Conservation (phyloP, 176 grass and related monocot genomes). For the Oryza australiensis region DNA sequence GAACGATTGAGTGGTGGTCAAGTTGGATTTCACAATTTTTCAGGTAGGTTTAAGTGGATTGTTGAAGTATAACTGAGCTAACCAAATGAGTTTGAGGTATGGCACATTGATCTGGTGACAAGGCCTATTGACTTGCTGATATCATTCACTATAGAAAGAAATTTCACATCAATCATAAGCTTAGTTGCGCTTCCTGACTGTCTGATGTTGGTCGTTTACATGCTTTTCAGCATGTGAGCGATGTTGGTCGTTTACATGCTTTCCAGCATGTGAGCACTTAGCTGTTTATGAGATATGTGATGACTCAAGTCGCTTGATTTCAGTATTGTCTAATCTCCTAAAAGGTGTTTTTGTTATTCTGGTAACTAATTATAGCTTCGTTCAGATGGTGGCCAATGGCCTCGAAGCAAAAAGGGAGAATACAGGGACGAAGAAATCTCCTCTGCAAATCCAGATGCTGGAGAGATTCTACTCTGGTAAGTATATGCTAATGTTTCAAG, state of each 20-base stretch:
- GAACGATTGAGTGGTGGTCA: not conserved
- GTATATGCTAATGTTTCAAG: not conserved
- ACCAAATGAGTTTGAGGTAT: not conserved
- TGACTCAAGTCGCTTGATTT: not conserved
- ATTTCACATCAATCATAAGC: no score
- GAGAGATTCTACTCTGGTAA: slow-evolving; percentile 82
- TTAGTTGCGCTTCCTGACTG: no score
- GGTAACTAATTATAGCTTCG: slow-evolving; percentile 15
- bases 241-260: not conserved
- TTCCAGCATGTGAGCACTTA: not conserved
- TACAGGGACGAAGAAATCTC: slow-evolving; percentile 68
- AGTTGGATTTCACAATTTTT: not conserved
- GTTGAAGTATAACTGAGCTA: not conserved
- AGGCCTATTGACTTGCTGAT: not conserved
- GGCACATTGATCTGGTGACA: not conserved
- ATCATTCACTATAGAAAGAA: not conserved
- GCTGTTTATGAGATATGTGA: not conserved
- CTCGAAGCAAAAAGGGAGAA: slow-evolving; percentile 34
- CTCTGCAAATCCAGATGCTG: slow-evolving; percentile 66
- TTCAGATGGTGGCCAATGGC: slow-evolving; percentile 32
- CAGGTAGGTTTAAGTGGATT: not conserved
- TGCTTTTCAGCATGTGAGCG: no score
- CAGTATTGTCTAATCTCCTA: not conserved
- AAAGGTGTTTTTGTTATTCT: not conserved
- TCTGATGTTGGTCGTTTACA: no score